Conservation (phyloP, 495 filamentous ascomycete genomes). For the Lasiosphaeria ovina region DNA sequence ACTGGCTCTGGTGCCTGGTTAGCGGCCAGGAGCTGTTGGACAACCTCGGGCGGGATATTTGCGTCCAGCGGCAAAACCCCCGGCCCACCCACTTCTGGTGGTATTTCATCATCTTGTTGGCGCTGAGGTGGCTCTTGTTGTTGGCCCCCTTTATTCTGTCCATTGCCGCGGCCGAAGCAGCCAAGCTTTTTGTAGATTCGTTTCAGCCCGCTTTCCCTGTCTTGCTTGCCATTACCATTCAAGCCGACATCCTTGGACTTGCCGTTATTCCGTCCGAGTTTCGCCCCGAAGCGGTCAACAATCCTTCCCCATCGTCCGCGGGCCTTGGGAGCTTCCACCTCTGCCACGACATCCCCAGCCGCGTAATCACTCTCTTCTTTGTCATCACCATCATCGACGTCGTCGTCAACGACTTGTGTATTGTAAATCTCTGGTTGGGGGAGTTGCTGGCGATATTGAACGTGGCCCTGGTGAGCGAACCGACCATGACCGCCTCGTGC, state of each 20-base stretch:
- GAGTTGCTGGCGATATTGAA: not conserved
- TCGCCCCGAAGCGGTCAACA: not conserved
- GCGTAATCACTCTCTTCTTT: not conserved
- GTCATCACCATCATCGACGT: not conserved
- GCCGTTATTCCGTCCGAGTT: not conserved
- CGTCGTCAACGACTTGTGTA: too few species aligned
- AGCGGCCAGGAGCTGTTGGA: too few species aligned
- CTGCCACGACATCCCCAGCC: not conserved
- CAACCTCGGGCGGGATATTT: too few species aligned
- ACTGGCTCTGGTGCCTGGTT: too few species aligned
- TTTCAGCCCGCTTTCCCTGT: not conserved
- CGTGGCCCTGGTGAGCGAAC: not conserved
- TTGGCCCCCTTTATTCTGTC: not conserved
- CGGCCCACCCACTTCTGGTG: not conserved
- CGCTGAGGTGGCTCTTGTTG: not conserved
- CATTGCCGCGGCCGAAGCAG: not conserved
- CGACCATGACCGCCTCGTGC: not conserved
- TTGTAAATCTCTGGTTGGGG: not conserved
- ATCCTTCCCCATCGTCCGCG: conserved; percentile 1
- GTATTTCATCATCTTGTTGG: not conserved
- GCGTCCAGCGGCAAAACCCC: not conserved
- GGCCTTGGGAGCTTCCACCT: not conserved
- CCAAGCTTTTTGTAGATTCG: not conserved
- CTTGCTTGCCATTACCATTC: not conserved
- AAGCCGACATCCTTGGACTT: not conserved